Base-by-base conservation (phyloP, 371 early-diverging fungal species). In the Apophysomyces ossiformis region DNA sequence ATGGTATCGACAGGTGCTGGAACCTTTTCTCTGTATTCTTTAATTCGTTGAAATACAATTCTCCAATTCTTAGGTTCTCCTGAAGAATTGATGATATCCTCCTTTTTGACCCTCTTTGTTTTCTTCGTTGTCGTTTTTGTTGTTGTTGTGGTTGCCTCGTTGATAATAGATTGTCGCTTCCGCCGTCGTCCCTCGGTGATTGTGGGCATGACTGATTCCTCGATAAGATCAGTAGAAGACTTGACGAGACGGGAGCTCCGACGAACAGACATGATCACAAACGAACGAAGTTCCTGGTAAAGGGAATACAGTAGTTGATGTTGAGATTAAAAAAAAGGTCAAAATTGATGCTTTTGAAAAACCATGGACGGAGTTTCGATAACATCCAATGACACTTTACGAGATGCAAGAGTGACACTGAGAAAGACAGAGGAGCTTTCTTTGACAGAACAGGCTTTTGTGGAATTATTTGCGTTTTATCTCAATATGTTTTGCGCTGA, bases 1-100 rank as follows among this genome's bases (percentile, higher is more conserved):
- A 96, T 92, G 0, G 91, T 90, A 77, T 99, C 99, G 5, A 99
- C 99, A 1, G 98, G 97, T 5, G 99, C 98, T 11, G 74, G 57
- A 64, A 85, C 72, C 6, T 65, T 68, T 37, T 85, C 68, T 18
- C 95, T 81, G 72, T 79, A 92, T 13, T 78, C 83, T 56, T 83
- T 77, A 54, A 96, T 85, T 26, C 72, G 67, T 26, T 88, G 79
- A 68, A 88, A 86, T 0, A 91, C 89, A 35, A 77, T 71, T 35
- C 83, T 72, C 96, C 96, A 96, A 41, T 89, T 77, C 26, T 75
- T 67, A 5, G 89, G 90, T 6, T 67, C 26, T 57, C 2, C 35
- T 9, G 54, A n/a, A 8, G 54, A 21, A 8, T 5, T 21, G n/a
- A 5, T 16, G 4, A 9, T 50, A n/a, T 57, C 68, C 45, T 43